A percentile compares a stretch with the other conserved stretches of the same genome.
These are phyloP conservation scores for Suhomyces choctaworum DNA, from an alignment of 1,139 yeast genomes.

Conservation along the genomic window DNA sequence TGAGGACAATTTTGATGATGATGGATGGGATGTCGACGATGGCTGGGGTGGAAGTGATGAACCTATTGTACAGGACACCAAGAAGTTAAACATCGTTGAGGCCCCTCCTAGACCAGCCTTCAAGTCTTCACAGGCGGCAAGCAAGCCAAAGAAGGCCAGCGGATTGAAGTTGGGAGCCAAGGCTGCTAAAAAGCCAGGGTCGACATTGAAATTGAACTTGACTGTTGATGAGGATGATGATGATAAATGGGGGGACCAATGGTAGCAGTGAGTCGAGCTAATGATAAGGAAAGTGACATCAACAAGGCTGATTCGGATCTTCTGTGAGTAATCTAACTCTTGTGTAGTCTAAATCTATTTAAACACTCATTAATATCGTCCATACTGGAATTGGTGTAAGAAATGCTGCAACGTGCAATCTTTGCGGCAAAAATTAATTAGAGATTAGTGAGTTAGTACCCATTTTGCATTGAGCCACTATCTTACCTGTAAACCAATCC, in stretches of 20 bases:
- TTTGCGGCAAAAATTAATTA: too few species aligned
- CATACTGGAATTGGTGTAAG: too few species aligned
- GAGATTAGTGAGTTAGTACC: too few species aligned
- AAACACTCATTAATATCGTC: too few species aligned
- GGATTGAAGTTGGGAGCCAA: conserved; percentile 32
- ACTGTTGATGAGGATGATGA: conserved; percentile 48
- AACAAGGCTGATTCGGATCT: too few species aligned
- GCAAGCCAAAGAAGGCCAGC: conserved; percentile 20
- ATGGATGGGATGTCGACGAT: conserved; percentile 22
- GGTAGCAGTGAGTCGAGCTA: too few species aligned
- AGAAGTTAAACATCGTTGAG: conserved; percentile 2
- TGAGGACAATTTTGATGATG: conserved; percentile 6
- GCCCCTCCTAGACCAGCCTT: neutral
- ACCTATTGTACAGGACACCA: conserved; percentile 15
- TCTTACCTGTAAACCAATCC: too few species aligned
- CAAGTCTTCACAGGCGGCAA: conserved; percentile 1
- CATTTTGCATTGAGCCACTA: too few species aligned
- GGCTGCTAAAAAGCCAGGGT: conserved; percentile 22
- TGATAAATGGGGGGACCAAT: conserved; percentile 50
- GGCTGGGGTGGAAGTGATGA: conserved; percentile 19
- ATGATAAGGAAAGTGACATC: too few species aligned
- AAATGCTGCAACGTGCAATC: too few species aligned
- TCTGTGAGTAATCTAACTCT: too few species aligned
- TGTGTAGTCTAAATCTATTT: too few species aligned
- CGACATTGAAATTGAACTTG: conserved; percentile 39